Evolutionary conservation across 345 rosid species (phyloP).

Genomic region (Rhizophora apiculata): DNA sequence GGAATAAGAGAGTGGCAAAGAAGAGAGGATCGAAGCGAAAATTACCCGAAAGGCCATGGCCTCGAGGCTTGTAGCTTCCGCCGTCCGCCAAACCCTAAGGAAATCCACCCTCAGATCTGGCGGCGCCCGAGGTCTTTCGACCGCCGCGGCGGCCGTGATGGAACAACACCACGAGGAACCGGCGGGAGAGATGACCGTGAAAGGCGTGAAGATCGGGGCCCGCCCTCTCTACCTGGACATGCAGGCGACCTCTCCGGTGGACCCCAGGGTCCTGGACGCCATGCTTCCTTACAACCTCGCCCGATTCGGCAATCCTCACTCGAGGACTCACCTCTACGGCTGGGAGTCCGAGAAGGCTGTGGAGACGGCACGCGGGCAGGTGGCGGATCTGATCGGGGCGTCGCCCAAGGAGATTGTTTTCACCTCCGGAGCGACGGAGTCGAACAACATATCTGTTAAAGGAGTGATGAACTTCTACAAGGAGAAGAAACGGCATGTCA

Average conservation of each 20-base stretch:
- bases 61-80: not conserved
- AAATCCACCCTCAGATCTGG: not conserved
- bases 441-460: constrained; percentile 77
- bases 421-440: constrained; percentile 95
- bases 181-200: constrained; percentile 43
- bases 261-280: constrained; percentile 82
- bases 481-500: constrained; percentile 83
- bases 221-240: constrained; percentile 76
- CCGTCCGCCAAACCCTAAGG: constrained; percentile 15
- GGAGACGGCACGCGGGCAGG: constrained; percentile 71
- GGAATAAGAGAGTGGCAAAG: not conserved
- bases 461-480: constrained; percentile 93
- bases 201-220: constrained; percentile 66
- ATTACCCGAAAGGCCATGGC: not conserved
- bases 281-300: constrained; percentile 71
- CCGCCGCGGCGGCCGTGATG: constrained; percentile 25
- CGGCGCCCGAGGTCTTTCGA: constrained; percentile 25
- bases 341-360: constrained; percentile 96
- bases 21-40: not conserved
- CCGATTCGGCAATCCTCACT: constrained; percentile 88
- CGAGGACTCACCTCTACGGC: constrained; percentile 91
- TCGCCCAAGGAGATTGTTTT: constrained; percentile 87
- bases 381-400: constrained; percentile 72
- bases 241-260: constrained; percentile 88
- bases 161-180: constrained; percentile 32